phyloP scores from a whole-genome alignment of 108 stramenopile species.

The Skeletonema menzelii region DNA sequence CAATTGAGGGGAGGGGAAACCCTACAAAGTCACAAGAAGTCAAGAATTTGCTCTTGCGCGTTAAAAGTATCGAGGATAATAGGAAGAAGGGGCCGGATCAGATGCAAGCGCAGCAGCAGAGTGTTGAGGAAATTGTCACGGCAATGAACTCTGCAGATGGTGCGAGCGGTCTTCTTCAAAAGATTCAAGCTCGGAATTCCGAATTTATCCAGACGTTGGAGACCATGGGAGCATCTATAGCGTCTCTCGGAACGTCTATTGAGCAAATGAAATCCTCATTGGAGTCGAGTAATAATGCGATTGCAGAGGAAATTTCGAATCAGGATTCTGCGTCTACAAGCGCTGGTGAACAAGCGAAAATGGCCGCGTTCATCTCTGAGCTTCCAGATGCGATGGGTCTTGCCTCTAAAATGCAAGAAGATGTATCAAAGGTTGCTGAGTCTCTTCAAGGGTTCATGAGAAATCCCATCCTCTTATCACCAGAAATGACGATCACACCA shows the following conservation, averaged over 20 bases:
- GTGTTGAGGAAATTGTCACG: not conserved
- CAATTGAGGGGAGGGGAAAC: constrained; percentile 4
- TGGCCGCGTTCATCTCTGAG: not conserved
- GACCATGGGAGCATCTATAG: constrained; percentile 11
- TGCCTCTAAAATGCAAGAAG: constrained; percentile 12
- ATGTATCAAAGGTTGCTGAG: constrained; percentile 2
- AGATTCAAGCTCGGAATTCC: constrained; percentile 19
- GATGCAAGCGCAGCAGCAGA: not conserved
- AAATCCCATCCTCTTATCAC: not conserved
- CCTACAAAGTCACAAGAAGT: constrained; percentile 7
- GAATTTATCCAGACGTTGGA: constrained; percentile 20
- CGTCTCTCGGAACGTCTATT: constrained; percentile 10
- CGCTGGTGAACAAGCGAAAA: not conserved
- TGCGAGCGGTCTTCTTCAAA: constrained; percentile 8
- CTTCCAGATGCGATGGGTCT: not conserved
- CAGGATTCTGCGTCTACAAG: not conserved
- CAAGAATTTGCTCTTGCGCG: not conserved
- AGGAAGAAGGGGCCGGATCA: not conserved
- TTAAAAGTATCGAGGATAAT: not conserved
- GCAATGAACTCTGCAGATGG: constrained; percentile 1
- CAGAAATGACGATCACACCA: not conserved
- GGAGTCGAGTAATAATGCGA: constrained; percentile 22
- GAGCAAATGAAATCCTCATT: constrained; percentile 22
- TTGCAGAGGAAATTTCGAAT: constrained; percentile 21
- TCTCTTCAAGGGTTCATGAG: constrained; percentile 7